phyloP scores from a whole-genome alignment of 352 stramenopile species.

The Pythium aquatile region DNA sequence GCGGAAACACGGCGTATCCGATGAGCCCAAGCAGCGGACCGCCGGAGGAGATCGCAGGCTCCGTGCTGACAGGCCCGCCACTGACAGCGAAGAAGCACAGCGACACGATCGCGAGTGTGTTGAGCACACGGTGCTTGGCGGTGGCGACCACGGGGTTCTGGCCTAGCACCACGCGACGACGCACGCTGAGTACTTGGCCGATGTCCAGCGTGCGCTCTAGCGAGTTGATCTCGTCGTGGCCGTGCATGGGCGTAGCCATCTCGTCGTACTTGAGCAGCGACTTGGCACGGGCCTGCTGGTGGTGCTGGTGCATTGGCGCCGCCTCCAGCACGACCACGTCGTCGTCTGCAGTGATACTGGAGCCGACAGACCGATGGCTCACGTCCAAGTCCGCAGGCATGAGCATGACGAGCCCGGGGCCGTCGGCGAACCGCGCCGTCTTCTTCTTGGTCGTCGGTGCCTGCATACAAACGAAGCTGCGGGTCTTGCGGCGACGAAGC shows the following conservation, averaged over 20 bases:
- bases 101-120: conserved; percentile 10
- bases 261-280: not conserved
- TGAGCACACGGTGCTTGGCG: conserved; percentile 17
- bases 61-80: conserved; percentile 10
- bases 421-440: not conserved
- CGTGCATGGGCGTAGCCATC: not conserved
- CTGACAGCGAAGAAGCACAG: conserved; percentile 13
- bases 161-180: conserved; percentile 8
- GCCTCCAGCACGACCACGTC: conserved; percentile 10
- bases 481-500: not conserved
- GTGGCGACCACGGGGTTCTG: conserved; percentile 12
- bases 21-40: conserved; percentile 59
- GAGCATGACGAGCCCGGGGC: not conserved
- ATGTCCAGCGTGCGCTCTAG: conserved; percentile 7
- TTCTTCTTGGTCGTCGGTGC: not conserved
- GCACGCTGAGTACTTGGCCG: not conserved
- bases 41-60: conserved; percentile 19
- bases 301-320: not conserved
- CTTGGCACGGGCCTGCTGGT: not conserved
- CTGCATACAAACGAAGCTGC: not conserved
- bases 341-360: conserved; percentile 1
- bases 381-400: not conserved
- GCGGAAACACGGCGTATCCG: conserved; percentile 66
- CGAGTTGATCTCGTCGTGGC: not conserved
- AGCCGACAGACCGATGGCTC: not conserved